Conservation (phyloP, 2,329 filamentous ascomycete genomes). For the Diaporthe citriasiana region DNA sequence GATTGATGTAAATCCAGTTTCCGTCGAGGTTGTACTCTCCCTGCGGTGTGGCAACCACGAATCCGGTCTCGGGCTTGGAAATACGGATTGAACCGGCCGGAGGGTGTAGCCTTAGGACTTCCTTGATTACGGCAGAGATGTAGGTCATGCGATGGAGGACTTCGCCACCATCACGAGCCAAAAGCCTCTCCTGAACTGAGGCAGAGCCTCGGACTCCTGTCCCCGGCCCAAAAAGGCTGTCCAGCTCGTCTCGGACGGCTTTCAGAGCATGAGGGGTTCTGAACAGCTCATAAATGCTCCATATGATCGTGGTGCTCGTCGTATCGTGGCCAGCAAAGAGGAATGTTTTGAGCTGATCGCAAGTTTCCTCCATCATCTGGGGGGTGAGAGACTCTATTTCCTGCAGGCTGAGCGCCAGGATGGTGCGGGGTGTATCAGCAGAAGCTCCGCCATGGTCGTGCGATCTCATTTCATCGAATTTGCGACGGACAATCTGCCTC, state of each 20-base stretch:
- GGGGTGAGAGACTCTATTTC: constrained; percentile 47
- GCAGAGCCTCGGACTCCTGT: constrained; percentile 43
- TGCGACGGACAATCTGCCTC: background rate
- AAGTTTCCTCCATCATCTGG: constrained; percentile 48
- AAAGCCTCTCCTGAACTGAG: background rate
- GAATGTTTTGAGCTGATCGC: constrained; percentile 56
- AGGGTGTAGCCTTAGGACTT: constrained; percentile 15
- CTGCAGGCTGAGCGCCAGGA: constrained; percentile 53
- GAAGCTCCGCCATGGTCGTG: background rate
- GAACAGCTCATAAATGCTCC: constrained; percentile 54
- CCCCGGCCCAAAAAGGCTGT: constrained; percentile 52
- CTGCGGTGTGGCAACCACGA: background rate
- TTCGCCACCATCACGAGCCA: constrained; percentile 47
- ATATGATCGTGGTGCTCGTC: constrained; percentile 53
- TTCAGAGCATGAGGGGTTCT: constrained; percentile 48
- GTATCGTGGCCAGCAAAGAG: constrained; percentile 60
- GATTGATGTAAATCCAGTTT: background rate
- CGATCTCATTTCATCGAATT: background rate
- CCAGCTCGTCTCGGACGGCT: constrained; percentile 53
- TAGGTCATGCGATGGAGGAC: constrained; percentile 50
- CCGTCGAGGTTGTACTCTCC: constrained; percentile 50
- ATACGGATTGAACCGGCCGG: constrained; percentile 51
- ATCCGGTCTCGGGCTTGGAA: constrained; percentile 45
- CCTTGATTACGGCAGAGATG: constrained; percentile 35
- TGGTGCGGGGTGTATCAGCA: constrained; percentile 45